Percentiles rank a stretch among this genome's conserved stretches.
Conservation (phyloP, 2,329 filamentous ascomycete species). For the Penicillium glabrum region DNA sequence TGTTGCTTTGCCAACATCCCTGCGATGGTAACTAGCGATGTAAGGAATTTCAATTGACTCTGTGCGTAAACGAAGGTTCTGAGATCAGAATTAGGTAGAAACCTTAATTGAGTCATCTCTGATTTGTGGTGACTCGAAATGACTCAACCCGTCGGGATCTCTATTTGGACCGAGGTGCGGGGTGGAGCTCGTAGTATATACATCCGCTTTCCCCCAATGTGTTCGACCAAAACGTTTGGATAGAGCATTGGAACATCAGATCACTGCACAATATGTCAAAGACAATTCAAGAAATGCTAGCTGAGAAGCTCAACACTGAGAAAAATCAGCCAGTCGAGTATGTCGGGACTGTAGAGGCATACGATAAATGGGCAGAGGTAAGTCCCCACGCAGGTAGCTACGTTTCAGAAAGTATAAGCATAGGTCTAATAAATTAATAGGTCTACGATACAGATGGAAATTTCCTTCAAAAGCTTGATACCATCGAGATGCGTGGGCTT, state of each 20-base stretch:
- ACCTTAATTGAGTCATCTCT: not conserved
- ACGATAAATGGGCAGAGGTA: slow-evolving; percentile 41
- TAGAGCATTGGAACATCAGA: not conserved
- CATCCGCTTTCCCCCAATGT: not conserved
- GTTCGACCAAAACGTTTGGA: not conserved
- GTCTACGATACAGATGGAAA: slow-evolving; percentile 67
- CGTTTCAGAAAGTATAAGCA: not conserved
- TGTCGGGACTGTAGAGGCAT: slow-evolving; percentile 37
- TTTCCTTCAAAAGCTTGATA: slow-evolving; percentile 65
- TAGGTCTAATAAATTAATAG: slow-evolving; percentile 8
- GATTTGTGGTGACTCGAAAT: not conserved
- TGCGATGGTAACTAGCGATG: no score
- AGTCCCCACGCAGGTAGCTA: not conserved
- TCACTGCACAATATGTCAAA: slow-evolving; percentile 13
- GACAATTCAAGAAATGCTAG: slow-evolving; percentile 23
- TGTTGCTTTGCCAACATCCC: not conserved
- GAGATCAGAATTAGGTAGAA: not conserved
- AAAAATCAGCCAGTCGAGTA: slow-evolving; percentile 23
- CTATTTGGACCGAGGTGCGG: not conserved
- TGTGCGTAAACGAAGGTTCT: not conserved
- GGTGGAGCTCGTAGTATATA: not conserved
- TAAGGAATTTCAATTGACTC: not conserved
- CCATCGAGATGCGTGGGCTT: slow-evolving; percentile 53
- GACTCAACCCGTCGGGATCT: not conserved
- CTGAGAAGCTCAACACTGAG: not conserved